Base-by-base conservation (phyloP, 2,329 filamentous ascomycete genomes). In the Aspergillus sp. region DNA sequence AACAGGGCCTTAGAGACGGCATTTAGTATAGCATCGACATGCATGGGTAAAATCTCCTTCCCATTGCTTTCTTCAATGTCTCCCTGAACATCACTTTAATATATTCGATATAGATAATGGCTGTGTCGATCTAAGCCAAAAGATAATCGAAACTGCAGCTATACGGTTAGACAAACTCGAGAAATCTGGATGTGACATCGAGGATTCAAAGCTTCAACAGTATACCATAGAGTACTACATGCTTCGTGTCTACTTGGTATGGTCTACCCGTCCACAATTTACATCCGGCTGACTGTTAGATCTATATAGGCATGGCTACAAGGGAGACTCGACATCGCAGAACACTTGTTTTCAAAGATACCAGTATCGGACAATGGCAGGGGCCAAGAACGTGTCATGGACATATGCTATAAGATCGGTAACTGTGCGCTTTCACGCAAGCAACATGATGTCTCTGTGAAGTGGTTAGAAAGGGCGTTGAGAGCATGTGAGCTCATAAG, bases 391-490 rank as follows among this genome's bases (percentile, higher is more conserved):
- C 81, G 81, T 1, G 80, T 93, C 47, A 84, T 87, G 4, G 88
- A 92, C 66, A 78, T 89, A 2, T 80, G 92, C 7, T 91, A 88
- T 64, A 87, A 89, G 61, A 90, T 96, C 43, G 92, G 92, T 3
- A 86, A 83, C 51, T 81, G 82, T 13, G 75, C 89, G 13, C 72
- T 86, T 2, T 73, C 71, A 3, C 84, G 82, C 55, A 76, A 80
- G 7, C 81, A 89, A 55, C 82, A 82, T 63, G 68, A 76, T 1
- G 71, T 82, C 48, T 89, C 91, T 0, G 72, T 83, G 1, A 87
- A 84, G 68, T 98, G 94, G 95, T 78, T 96, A 0, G 83, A 88
- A 58, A 84, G 90, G 64, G 87, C 91, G 2, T 81, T 85, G 52
- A 78, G 86, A 10, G 69, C 87, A 28, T 79, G 93, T 25, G 82